A percentile compares a stretch with the other conserved stretches of the same genome.
phyloP scores from a whole-genome alignment of 169 alveolate genomes.

The Eimeria necatrix region DNA sequence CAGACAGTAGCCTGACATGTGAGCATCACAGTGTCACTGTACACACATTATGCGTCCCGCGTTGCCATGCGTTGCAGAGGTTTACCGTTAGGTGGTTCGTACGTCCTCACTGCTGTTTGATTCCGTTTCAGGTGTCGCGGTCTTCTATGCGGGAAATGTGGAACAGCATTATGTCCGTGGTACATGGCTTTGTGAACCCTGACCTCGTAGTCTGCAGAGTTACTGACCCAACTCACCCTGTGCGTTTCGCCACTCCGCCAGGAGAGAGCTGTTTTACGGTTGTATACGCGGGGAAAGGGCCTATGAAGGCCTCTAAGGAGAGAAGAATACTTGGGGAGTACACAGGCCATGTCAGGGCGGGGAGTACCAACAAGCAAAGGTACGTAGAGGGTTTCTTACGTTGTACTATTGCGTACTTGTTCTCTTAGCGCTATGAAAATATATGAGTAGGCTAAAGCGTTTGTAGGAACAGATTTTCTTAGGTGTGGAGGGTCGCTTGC shows the following conservation, averaged over 20 bases:
- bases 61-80: no score
- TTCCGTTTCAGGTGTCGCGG: constrained; percentile 67
- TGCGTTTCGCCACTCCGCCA: constrained; percentile 91
- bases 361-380: constrained; percentile 79
- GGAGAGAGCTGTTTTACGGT: constrained; percentile 92
- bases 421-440: no score
- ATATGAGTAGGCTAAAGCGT: no score
- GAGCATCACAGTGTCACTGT: no score
- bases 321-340: constrained; percentile 90
- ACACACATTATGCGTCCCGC: no score
- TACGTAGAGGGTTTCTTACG: neutral
- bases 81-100: no score
- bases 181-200: constrained; percentile 83
- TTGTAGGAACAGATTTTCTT: no score
- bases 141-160: constrained; percentile 84
- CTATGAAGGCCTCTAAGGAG: constrained; percentile 80
- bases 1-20: no score
- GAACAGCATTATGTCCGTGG: constrained; percentile 81
- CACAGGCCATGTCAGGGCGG: constrained; percentile 91
- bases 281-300: constrained; percentile 90
- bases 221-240: constrained; percentile 91
- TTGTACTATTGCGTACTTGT: no score
- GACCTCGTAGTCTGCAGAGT: constrained; percentile 88
- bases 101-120: no score
- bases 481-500: no score